These are phyloP conservation scores for Fusarium aywerte DNA, from an alignment of 2,329 filamentous ascomycete genomes.

Conservation along the genomic window DNA sequence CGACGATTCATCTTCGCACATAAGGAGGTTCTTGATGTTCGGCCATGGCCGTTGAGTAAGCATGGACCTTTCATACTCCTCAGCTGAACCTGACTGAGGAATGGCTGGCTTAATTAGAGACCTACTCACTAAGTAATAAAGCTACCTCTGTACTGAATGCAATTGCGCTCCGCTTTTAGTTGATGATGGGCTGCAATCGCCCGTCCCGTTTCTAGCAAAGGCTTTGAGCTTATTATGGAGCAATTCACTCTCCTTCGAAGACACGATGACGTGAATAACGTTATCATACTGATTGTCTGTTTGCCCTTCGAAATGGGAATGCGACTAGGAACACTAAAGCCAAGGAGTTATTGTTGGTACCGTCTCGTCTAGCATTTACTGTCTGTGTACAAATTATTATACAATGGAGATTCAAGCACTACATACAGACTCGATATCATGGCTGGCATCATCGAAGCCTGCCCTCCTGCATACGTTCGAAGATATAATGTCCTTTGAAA, in stretches of 20 bases:
- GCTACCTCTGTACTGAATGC: not conserved
- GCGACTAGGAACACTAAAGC: not conserved
- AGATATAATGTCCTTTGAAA: too few species aligned
- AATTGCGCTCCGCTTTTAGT: slow-evolving; percentile 1
- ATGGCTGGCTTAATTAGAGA: not conserved
- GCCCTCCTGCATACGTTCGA: too few species aligned
- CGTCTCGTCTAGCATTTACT: not conserved
- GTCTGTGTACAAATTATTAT: too few species aligned
- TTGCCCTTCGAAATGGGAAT: not conserved
- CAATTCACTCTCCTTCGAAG: not conserved
- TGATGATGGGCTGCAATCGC: slow-evolving; percentile 30
- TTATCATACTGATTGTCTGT: not conserved
- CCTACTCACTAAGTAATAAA: not conserved
- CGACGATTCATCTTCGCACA: not conserved
- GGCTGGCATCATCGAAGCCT: too few species aligned
- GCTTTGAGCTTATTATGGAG: not conserved
- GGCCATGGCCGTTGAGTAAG: slow-evolving; percentile 1
- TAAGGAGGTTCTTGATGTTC: slow-evolving; percentile 1
- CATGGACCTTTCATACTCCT: not conserved
- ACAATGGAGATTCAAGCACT: too few species aligned
- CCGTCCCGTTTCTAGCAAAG: not conserved
- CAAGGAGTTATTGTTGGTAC: too few species aligned
- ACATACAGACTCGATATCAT: too few species aligned
- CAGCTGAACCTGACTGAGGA: not conserved
- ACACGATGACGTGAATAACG: not conserved